A percentile compares a stretch with the other conserved stretches of the same genome.
phyloP scores from a whole-genome alignment of 768 basidiomycete species.

The Macrolepiota albuminosa region DNA sequence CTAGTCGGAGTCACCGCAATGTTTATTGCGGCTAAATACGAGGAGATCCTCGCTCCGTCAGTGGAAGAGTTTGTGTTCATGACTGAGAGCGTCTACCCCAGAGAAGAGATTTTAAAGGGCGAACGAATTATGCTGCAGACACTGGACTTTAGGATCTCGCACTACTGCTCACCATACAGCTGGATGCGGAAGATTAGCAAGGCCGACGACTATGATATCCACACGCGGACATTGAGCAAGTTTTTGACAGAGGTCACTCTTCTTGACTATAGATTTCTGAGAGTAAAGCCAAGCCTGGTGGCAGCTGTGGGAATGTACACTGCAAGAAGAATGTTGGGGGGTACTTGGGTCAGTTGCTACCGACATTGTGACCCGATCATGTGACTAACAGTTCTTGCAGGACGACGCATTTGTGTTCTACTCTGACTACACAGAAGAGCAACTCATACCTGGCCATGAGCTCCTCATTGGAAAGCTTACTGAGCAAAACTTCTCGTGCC shows the following conservation, averaged over 20 bases:
- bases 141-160: slow-evolving; percentile 91
- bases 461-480: slow-evolving; percentile 80
- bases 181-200: slow-evolving; percentile 99
- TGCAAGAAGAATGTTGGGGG: slow-evolving; percentile 88
- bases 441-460: slow-evolving; percentile 75
- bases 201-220: slow-evolving; percentile 97
- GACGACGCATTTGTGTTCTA: slow-evolving; percentile 89
- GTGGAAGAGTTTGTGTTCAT: slow-evolving; percentile 99
- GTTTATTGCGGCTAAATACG: slow-evolving; percentile 99
- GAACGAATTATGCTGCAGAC: slow-evolving; percentile 95
- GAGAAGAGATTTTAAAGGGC: slow-evolving; percentile 97
- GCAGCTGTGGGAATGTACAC: slow-evolving; percentile 98
- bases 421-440: slow-evolving; percentile 87
- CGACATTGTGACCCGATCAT: slow-evolving; percentile 18
- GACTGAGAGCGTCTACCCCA: slow-evolving; percentile 91
- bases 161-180: slow-evolving; percentile 98
- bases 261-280: slow-evolving; percentile 87
- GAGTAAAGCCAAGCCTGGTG: slow-evolving; percentile 88
- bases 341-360: slow-evolving; percentile 82
- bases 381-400: slow-evolving; percentile 48
- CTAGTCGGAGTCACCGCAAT: slow-evolving; percentile 98
- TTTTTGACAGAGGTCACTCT: slow-evolving; percentile 96
- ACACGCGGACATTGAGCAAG: slow-evolving; percentile 95
- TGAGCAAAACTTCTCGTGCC: slow-evolving; percentile 73
- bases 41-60: slow-evolving; percentile 95